phyloP scores from a whole-genome alignment of 768 basidiomycete genomes.

The Leccinum ochraceum region DNA sequence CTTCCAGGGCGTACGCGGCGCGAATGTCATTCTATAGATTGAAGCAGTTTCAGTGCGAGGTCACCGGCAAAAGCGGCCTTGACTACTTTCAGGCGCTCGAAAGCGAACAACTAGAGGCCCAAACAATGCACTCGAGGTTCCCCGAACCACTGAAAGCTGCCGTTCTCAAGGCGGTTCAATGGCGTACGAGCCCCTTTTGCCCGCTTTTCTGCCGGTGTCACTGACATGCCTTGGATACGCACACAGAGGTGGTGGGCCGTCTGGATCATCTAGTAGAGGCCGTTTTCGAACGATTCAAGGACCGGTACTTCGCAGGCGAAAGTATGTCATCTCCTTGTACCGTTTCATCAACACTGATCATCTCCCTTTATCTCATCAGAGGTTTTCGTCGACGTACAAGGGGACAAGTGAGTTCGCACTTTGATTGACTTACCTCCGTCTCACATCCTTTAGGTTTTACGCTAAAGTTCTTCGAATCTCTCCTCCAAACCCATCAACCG shows the following conservation, averaged over 20 bases:
- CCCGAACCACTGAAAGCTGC: conserved; percentile 91
- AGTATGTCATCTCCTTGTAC: conserved; percentile 52
- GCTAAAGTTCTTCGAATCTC: conserved; percentile 79
- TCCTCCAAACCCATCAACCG: conserved; percentile 57
- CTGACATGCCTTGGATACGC: conserved; percentile 18
- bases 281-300: conserved; percentile 94
- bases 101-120: conserved; percentile 87
- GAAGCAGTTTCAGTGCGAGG: conserved; percentile 96
- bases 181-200: conserved; percentile 69
- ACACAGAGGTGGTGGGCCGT: conserved; percentile 91
- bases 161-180: conserved; percentile 91
- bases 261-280: conserved; percentile 94
- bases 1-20: conserved; percentile 83
- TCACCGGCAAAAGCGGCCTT: conserved; percentile 90
- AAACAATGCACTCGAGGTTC: conserved; percentile 87
- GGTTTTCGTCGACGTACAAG: conserved; percentile 83
- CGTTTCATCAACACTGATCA: conserved; percentile 17
- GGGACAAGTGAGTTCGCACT: conserved; percentile 68
- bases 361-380: conserved; percentile 43
- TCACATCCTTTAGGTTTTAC: conserved; percentile 59
- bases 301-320: conserved; percentile 91
- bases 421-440: conserved; percentile 12
- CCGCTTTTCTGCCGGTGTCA: conserved; percentile 12
- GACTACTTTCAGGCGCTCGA: conserved; percentile 94
- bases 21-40: conserved; percentile 94